Percentiles rank a stretch among this genome's conserved stretches.
Conservation (phyloP, 768 basidiomycete species). For the Pleurotus tuoliensis region DNA sequence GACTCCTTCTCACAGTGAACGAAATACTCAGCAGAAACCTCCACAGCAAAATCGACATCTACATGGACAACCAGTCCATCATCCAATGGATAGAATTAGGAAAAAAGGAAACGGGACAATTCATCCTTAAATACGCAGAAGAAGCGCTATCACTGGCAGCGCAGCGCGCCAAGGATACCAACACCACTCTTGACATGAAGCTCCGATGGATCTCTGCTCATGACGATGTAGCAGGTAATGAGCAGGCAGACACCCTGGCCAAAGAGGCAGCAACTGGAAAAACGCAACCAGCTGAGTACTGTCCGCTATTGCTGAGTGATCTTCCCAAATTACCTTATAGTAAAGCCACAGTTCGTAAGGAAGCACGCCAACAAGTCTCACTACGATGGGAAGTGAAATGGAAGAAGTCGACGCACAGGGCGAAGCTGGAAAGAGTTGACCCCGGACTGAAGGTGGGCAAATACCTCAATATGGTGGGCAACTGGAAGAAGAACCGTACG, state of each 20-base stretch:
- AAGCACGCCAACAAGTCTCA: too few species aligned
- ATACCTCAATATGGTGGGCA: too few species aligned
- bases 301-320: neutral
- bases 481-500: too few species aligned
- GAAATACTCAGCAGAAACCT: conserved; percentile 4
- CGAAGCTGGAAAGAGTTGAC: too few species aligned
- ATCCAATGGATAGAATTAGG: neutral
- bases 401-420: too few species aligned
- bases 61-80: conserved; percentile 14
- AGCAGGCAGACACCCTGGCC: conserved; percentile 20
- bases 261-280: conserved; percentile 13
- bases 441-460: too few species aligned
- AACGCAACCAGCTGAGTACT: neutral
- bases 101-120: conserved; percentile 2
- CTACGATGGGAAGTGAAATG: too few species aligned
- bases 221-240: conserved; percentile 13
- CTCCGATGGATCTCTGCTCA: conserved; percentile 24
- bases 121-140: neutral
- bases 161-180: neutral
- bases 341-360: too few species aligned
- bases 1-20: conserved; percentile 13
- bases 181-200: conserved; percentile 1
- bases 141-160: neutral
- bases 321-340: too few species aligned
- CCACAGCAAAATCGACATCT: conserved; percentile 6